phyloP scores from a whole-genome alignment of 352 stramenopile genomes.

The Globisporangium polare region DNA sequence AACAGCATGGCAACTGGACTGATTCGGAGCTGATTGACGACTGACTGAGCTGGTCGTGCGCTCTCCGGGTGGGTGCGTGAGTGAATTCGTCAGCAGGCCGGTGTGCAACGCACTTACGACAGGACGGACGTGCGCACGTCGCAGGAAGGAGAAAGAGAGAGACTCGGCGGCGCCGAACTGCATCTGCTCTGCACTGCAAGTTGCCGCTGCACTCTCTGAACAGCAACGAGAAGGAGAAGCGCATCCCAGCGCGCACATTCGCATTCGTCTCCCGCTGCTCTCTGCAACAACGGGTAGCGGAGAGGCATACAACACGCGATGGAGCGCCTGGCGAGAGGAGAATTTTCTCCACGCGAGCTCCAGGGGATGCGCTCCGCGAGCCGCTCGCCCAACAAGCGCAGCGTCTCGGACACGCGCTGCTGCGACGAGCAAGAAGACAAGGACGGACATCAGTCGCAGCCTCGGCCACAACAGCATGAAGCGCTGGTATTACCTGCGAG shows the following conservation, averaged over 20 bases:
- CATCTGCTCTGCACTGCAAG: conserved; percentile 3
- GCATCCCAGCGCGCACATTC: not conserved
- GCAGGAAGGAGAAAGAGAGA: too few relatives aligned
- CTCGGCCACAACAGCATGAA: not conserved
- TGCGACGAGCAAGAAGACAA: conserved; percentile 4
- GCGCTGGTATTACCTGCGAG: not conserved
- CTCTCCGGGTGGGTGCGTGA: not conserved
- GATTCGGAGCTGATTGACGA: not conserved
- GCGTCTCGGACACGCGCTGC: not conserved
- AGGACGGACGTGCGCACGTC: not conserved
- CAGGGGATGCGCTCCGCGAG: conserved; percentile 11
- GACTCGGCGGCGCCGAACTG: not conserved
- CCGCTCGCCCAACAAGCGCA: conserved; percentile 16
- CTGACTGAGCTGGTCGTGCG: conserved; percentile 1
- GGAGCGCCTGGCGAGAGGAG: conserved; percentile 1
- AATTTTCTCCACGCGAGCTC: conserved; percentile 5
- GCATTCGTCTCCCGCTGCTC: not conserved
- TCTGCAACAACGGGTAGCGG: not conserved
- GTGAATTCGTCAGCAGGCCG: not conserved
- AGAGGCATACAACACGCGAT: not conserved
- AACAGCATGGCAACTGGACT: not conserved
- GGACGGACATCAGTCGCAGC: not conserved
- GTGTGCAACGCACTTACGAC: not conserved
- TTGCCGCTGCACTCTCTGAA: conserved; percentile 1
- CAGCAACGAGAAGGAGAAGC: not conserved